Evolutionary conservation across 1,284 basidiomycete species (phyloP), one percentile per base, ranked within the genome.

Genomic region (Pseudozyma pruni): DNA sequence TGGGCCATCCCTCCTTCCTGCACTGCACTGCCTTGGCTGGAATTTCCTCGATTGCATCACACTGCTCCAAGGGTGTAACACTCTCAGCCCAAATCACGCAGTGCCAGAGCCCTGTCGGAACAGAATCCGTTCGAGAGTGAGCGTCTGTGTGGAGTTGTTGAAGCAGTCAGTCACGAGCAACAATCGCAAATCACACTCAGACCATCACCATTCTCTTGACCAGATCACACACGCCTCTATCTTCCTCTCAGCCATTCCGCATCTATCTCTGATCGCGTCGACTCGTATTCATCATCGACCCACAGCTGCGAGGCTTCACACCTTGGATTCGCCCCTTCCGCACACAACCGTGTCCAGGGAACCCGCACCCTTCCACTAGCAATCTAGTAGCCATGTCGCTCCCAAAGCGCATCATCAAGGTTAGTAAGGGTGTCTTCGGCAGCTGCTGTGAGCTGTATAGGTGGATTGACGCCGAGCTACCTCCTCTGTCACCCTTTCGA

Each of bases 361-460:
- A n/a, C n/a, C n/a, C n/a, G n/a, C n/a, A n/a, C n/a, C n/a, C n/a
- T n/a, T n/a, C n/a, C n/a, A n/a, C 32, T 11, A 25, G 34, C 37
- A 32, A 31, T 4, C 8, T 3, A 16, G 27, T 43, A 40, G 49
- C 39, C 50, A 79, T 81, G 80, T 63, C 80, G 42, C 66, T 81
- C 25, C 77, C 80, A 23, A 81, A 81, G 63, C 78, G 80, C n/a
- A 81, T 81, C 57, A 78, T 81, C 72, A 81, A 81, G 63, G 80
- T 80, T 31, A 53, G 74, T 50, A 25, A 55, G 17, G 25, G 19
- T 14, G 27, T 29, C 11, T 7, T 29, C 27, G 27, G 11, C 11
- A 29, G 7, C 6, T 29, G n/a, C n/a, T n/a, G n/a, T n/a, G n/a
- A n/a, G n/a, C n/a, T 11, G 11, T 11, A 6, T 7, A 29, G 27